phyloP scores from a whole-genome alignment of 805 yeast species.

The Diddensiella caesifluorescens region DNA sequence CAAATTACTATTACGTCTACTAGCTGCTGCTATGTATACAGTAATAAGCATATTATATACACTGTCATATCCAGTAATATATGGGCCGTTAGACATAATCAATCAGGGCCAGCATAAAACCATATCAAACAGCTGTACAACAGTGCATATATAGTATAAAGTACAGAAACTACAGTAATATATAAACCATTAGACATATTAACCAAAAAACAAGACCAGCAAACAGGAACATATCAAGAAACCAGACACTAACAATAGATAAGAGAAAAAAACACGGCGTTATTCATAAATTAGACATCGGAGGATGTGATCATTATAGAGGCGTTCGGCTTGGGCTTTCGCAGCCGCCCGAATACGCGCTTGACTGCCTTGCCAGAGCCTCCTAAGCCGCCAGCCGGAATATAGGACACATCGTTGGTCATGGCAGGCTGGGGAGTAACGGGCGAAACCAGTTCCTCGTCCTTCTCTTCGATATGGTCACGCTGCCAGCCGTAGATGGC shows the following conservation, averaged over 20 bases:
- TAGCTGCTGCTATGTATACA: no score
- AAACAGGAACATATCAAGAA: no score
- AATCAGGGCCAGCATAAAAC: no score
- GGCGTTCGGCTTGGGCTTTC: conserved; percentile 16
- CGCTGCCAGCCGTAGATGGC: conserved; percentile 28
- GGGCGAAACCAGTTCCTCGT: neutral
- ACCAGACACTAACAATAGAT: no score
- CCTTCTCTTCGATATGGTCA: conserved; percentile 18
- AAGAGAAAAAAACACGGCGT: neutral
- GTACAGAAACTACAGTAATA: no score
- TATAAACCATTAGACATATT: neutral
- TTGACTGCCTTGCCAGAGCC: conserved; percentile 15
- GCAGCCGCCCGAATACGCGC: conserved; percentile 18
- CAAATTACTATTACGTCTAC: no score
- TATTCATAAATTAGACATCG: conserved; percentile 9
- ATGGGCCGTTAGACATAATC: no score
- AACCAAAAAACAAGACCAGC: no score
- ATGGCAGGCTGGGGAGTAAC: neutral
- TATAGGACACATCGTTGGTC: conserved; percentile 7
- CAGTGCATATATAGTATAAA: no score
- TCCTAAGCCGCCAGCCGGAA: conserved; percentile 17
- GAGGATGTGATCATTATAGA: conserved; percentile 24
- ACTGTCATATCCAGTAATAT: no score
- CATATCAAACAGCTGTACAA: no score
- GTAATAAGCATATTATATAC: no score